Evolutionary conservation across 2,329 filamentous ascomycete genomes (phyloP).

Genomic region (Trichoderma asperellum): DNA sequence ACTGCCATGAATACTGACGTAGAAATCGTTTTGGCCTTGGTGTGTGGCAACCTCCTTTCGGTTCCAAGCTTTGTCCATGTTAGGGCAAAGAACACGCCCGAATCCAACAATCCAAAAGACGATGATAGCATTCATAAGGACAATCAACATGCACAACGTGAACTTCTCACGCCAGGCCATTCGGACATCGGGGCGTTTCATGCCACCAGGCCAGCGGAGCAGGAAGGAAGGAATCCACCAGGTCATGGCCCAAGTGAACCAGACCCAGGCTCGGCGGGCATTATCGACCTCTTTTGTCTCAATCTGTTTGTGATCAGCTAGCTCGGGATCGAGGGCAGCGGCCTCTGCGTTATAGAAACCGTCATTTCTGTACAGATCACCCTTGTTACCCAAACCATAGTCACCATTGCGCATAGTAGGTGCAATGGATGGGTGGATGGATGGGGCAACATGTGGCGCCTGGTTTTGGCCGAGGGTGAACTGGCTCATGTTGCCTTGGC

Average conservation of each 20-base stretch:
- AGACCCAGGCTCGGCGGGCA: constrained; percentile 77
- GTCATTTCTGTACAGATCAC: constrained; percentile 75
- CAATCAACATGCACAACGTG: constrained; percentile 78
- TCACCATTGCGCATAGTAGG: constrained; percentile 71
- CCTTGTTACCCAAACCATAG: constrained; percentile 86
- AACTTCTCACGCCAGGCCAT: constrained; percentile 98
- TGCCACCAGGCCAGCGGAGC: constrained; percentile 81
- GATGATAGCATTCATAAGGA: constrained; percentile 77
- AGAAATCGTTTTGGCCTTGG: constrained; percentile 75
- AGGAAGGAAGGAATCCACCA: constrained; percentile 93
- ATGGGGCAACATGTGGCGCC: constrained; percentile 53
- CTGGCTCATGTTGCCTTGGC: constrained; percentile 61
- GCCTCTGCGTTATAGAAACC: constrained; percentile 75
- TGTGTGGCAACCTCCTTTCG: constrained; percentile 70
- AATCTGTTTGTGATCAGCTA: constrained; percentile 76
- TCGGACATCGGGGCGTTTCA: constrained; percentile 95
- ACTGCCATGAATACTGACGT: constrained; percentile 81
- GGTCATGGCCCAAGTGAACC: constrained; percentile 80
- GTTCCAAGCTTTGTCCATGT: constrained; percentile 88
- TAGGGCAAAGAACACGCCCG: constrained; percentile 83
- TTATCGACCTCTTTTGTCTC: constrained; percentile 68
- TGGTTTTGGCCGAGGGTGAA: constrained; percentile 52
- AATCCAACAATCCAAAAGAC: constrained; percentile 93
- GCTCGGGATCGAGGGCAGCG: constrained; percentile 70
- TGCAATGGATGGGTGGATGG: constrained; percentile 67